Evolutionary conservation across 1,139 yeast genomes (phyloP).

Genomic region (Hemisphaericaspora xylofermentans): DNA sequence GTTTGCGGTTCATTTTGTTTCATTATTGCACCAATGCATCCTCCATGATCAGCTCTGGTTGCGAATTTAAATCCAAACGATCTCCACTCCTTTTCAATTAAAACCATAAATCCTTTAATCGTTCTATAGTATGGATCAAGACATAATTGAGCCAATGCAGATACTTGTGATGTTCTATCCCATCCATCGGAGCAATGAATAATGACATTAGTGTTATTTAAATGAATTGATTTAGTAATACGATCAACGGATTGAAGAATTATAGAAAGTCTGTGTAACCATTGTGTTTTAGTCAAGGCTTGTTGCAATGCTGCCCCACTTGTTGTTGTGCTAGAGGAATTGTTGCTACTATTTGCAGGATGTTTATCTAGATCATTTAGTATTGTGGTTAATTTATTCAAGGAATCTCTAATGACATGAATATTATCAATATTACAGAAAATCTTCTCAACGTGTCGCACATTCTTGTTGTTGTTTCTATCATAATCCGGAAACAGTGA

Average conservation of each 20-base stretch:
- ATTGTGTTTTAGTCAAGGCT: slow-evolving; percentile 62
- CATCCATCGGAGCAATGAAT: slow-evolving; percentile 98
- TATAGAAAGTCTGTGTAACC: slow-evolving; percentile 74
- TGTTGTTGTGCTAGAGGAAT: slow-evolving; percentile 17
- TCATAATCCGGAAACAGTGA: background rate
- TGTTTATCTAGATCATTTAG: slow-evolving; percentile 67
- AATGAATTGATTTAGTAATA: slow-evolving; percentile 74
- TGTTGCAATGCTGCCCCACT: slow-evolving; percentile 37
- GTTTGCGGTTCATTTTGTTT: slow-evolving; percentile 20
- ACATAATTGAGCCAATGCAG: slow-evolving; percentile 81
- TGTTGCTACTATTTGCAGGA: slow-evolving; percentile 23
- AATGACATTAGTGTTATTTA: slow-evolving; percentile 77
- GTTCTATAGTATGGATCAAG: slow-evolving; percentile 91
- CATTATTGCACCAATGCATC: slow-evolving; percentile 44
- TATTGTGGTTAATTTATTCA: slow-evolving; percentile 60
- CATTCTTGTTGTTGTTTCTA: slow-evolving; percentile 9
- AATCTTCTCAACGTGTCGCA: slow-evolving; percentile 50
- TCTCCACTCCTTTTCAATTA: slow-evolving; percentile 93
- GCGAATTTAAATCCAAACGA: slow-evolving; percentile 90
- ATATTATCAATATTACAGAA: slow-evolving; percentile 92
- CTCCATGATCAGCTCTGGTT: slow-evolving; percentile 77
- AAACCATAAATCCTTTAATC: slow-evolving; percentile 76
- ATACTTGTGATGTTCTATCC: slow-evolving; percentile 93
- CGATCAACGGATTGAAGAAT: slow-evolving; percentile 77
- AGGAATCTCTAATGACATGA: slow-evolving; percentile 89